phyloP scores from a whole-genome alignment of 2,329 filamentous ascomycete species.

The Hypomyces perniciosus region DNA sequence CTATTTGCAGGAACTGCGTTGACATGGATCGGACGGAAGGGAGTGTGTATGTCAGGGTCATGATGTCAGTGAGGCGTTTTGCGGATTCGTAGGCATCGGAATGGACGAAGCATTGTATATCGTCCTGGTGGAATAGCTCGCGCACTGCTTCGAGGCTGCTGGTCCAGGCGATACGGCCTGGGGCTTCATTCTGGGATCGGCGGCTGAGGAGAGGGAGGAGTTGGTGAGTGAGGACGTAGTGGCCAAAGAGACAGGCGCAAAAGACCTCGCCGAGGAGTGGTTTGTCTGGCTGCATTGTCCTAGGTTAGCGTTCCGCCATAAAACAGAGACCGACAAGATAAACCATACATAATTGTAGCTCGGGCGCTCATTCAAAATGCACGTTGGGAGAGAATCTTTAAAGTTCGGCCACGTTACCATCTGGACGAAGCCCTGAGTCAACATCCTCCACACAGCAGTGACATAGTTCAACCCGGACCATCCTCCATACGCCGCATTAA shows the following conservation, averaged over 20 bases:
- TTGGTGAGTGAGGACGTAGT: conserved; percentile 82
- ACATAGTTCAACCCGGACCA: conserved; percentile 75
- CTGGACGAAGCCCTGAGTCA: conserved; percentile 57
- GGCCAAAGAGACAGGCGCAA: conserved; percentile 88
- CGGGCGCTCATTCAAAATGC: conserved; percentile 36
- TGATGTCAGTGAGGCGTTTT: conserved; percentile 80
- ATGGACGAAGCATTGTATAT: conserved; percentile 68
- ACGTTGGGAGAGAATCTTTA: conserved; percentile 56
- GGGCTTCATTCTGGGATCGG: conserved; percentile 30
- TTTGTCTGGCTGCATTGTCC: conserved; percentile 38
- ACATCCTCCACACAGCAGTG: conserved; percentile 44
- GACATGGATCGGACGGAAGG: conserved; percentile 56
- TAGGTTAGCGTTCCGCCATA: not conserved
- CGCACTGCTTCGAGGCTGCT: conserved; percentile 67
- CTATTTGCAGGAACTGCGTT: conserved; percentile 46
- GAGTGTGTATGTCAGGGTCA: conserved; percentile 67
- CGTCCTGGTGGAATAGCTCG: conserved; percentile 53
- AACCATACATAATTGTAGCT: conserved; percentile 29
- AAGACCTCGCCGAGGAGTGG: conserved; percentile 75
- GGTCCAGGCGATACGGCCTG: conserved; percentile 77
- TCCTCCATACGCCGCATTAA: conserved; percentile 85
- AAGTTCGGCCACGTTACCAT: conserved; percentile 71
- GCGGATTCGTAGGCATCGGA: conserved; percentile 71
- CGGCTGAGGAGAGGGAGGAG: conserved; percentile 67
- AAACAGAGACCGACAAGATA: not conserved